Base-by-base conservation (phyloP, 805 yeast genomes). In the Candida qinlingensis region DNA sequence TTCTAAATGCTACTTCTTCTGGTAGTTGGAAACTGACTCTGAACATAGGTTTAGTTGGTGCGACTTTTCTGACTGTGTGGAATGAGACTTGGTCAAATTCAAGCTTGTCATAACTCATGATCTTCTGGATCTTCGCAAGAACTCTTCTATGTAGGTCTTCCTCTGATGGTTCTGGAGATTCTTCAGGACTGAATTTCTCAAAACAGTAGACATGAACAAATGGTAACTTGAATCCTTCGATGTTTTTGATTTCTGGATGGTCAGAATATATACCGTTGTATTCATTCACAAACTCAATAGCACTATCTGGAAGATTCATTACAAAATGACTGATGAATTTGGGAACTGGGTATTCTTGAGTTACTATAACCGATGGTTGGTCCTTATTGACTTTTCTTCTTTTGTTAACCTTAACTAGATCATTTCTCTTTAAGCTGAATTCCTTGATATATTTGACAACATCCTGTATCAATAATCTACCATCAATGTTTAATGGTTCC, bases 21-120 rank as follows among this genome's bases (percentile, higher is more conserved):
- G 96, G 95, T 33, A 94, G 72, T 58, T 66, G 65, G 66, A 91
- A 91, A 6, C 90, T 73, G 4, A 89, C 86, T 67, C 97, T 89
- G 63, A 79, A 91, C 99, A 94, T 94, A 34, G 92, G 92, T 62
- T 94, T 94, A 6, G 97, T 88, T 4, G 99, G 99, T 1, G 99
- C 92, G 7, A 94, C 99, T 63, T 83, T 84, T 62, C 99, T 80
- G 8, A 94, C 99, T 54, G 85, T 70, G 60, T 92, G 98, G 67
- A 92, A 86, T 0, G 67, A 60, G 37, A 86, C 66, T 0, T 69
- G 62, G 4, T 72, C 73, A 11, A 80, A 69, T 0, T 80, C 75
- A 12, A 71, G 54, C 7, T 80, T 67, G 0, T 77, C 70, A 57
- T 61, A 74, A 3, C 70, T 56, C 55, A 76, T 67, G 4, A 80